Conservation (phyloP, 164 flowering plant species). For the Aristolochia californica region DNA sequence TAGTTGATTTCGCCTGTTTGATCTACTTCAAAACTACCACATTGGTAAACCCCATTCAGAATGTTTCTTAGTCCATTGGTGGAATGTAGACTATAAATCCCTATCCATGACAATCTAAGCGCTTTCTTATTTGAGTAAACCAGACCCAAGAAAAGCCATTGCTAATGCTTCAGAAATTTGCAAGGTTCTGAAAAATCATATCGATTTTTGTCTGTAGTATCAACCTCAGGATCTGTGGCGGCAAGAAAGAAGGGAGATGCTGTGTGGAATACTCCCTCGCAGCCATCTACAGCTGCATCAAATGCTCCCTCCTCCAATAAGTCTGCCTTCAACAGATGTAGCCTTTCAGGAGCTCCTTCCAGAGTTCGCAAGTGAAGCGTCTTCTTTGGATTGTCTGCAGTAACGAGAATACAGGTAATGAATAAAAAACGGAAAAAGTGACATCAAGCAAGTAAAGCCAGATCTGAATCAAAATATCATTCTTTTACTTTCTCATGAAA, state of each 20-base stretch:
- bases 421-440: no score
- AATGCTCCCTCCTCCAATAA: constrained; percentile 8
- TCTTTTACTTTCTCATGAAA: no score
- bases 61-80: no score
- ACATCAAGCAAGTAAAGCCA: no score
- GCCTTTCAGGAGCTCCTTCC: constrained; percentile 9
- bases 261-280: constrained; percentile 12
- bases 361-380: constrained; percentile 6
- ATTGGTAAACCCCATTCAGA: no score
- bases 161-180: background rate
- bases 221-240: constrained; percentile 6
- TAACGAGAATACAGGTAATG: no score
- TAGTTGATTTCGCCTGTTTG: no score
- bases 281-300: constrained; percentile 8
- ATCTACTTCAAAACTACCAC: no score
- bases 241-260: constrained; percentile 7
- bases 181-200: background rate
- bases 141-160: background rate
- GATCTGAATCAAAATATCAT: no score
- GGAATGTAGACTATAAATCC: no score
- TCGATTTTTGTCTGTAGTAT: background rate
- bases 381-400: constrained; percentile 1
- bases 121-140: background rate
- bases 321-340: constrained; percentile 6
- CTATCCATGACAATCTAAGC: no score